A percentile compares a stretch with the other conserved stretches of the same genome.
phyloP scores from a whole-genome alignment of 2,329 filamentous ascomycete genomes.

The Monosporascus sp. region DNA sequence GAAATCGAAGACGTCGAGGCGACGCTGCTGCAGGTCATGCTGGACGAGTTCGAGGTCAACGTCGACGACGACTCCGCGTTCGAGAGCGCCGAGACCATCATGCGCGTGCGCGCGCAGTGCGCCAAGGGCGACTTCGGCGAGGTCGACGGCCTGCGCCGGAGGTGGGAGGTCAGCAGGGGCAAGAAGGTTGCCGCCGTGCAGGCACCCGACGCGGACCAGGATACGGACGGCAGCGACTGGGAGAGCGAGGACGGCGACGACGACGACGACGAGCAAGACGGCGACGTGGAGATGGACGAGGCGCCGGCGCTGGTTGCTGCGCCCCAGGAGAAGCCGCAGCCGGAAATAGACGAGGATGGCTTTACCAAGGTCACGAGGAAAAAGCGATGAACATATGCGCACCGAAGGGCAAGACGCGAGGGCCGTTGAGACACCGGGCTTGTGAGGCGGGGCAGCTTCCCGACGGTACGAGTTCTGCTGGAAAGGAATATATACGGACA shows the following conservation, averaged over 20 bases:
- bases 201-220: constrained; percentile 24
- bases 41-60: constrained; percentile 91
- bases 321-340: constrained; percentile 58
- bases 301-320: constrained; percentile 56
- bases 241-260: constrained; percentile 58
- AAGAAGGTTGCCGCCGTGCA: constrained; percentile 44
- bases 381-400: constrained; percentile 41
- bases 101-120: constrained; percentile 61
- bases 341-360: constrained; percentile 75
- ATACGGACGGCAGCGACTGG: constrained; percentile 44
- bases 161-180: constrained; percentile 58
- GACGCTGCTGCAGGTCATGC: constrained; percentile 82
- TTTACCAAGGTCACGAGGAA: constrained; percentile 71
- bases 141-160: constrained; percentile 57
- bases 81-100: constrained; percentile 66
- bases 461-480: constrained; percentile 12
- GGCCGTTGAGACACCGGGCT: neutral
- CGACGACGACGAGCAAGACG: constrained; percentile 46
- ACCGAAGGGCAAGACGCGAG: constrained; percentile 3
- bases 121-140: constrained; percentile 60
- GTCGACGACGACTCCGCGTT: constrained; percentile 84
- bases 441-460: neutral
- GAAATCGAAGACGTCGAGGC: constrained; percentile 78
- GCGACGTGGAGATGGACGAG: constrained; percentile 64
- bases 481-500: constrained; percentile 22